Evolutionary conservation across 352 stramenopile genomes (phyloP).

Genomic region (Blastocystis sp.): DNA sequence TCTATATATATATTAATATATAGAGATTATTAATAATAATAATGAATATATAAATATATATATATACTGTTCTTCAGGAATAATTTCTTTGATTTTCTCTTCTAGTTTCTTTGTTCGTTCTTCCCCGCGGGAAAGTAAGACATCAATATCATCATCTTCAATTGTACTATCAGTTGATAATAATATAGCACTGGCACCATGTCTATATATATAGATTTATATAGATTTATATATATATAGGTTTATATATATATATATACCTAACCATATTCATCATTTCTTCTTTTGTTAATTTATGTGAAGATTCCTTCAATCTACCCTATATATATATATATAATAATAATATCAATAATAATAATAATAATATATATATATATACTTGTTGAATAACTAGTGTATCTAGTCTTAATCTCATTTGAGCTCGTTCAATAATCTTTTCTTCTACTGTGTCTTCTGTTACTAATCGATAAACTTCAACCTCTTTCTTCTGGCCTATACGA

Average conservation of each 20-base stretch:
- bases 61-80: slow-evolving; percentile 43
- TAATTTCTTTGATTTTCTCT: slow-evolving; percentile 46
- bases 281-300: slow-evolving; percentile 74
- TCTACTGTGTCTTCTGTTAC: slow-evolving; percentile 75
- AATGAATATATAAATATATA: not conserved
- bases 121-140: slow-evolving; percentile 67
- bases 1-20: not conserved
- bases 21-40: too few species aligned
- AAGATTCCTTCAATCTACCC: slow-evolving; percentile 58
- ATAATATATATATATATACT: slow-evolving; percentile 56
- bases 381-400: slow-evolving; percentile 68
- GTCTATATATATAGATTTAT: not conserved
- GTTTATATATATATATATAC: slow-evolving; percentile 47
- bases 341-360: slow-evolving; percentile 41
- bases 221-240: slow-evolving; percentile 43
- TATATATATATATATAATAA: not conserved
- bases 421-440: slow-evolving; percentile 70
- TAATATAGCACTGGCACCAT: slow-evolving; percentile 84
- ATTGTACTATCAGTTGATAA: slow-evolving; percentile 74
- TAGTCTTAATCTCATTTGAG: slow-evolving; percentile 67
- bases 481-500: slow-evolving; percentile 64
- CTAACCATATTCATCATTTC: slow-evolving; percentile 85
- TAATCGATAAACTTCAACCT: slow-evolving; percentile 69
- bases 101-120: slow-evolving; percentile 51
- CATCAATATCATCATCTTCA: slow-evolving; percentile 91